These are phyloP conservation scores for Plenodomus lindquistii DNA, from an alignment of 2,329 filamentous ascomycete species.

Conservation along the genomic window DNA sequence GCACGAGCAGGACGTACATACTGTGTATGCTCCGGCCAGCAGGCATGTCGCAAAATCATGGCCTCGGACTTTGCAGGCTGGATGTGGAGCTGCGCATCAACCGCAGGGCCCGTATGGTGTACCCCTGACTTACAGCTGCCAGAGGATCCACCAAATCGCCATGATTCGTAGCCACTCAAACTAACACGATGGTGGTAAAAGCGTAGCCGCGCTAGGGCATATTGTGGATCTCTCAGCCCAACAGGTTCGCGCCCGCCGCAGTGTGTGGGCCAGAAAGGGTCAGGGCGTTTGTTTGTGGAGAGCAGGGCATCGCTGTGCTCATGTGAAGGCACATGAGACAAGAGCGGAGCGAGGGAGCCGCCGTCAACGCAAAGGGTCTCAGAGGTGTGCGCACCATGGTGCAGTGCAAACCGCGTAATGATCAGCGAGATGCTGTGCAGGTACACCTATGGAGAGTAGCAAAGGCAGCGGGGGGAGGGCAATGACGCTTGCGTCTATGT, in stretches of 20 bases:
- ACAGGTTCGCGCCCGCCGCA: constrained; percentile 15
- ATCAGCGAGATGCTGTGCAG: constrained; percentile 6
- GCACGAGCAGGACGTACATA: constrained; percentile 20
- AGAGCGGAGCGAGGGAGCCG: constrained; percentile 10
- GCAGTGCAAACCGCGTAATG: background rate
- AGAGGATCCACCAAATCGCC: constrained; percentile 1
- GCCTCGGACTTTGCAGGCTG: constrained; percentile 16
- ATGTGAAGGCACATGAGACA: constrained; percentile 10
- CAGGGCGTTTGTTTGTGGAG: constrained; percentile 3
- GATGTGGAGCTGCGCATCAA: constrained; percentile 13
- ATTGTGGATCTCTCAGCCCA: constrained; percentile 12
- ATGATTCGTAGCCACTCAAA: constrained; percentile 16
- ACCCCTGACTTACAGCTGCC: background rate
- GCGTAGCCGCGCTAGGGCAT: constrained; percentile 16
- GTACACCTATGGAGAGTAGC: no score
- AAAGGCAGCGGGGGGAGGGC: constrained; percentile 1
- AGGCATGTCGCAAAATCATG: constrained; percentile 4
- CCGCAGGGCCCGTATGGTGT: constrained; percentile 1
- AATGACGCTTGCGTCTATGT: constrained; percentile 12
- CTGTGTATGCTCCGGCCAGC: constrained; percentile 8
- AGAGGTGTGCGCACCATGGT: constrained; percentile 4
- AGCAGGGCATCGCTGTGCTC: constrained; percentile 7
- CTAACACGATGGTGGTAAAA: constrained; percentile 11
- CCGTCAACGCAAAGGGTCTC: background rate
- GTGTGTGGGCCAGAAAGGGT: constrained; percentile 8